These are phyloP conservation scores for Brasilioporus rufonigricans DNA, from an alignment of 768 basidiomycete genomes.

Conservation along the genomic window DNA sequence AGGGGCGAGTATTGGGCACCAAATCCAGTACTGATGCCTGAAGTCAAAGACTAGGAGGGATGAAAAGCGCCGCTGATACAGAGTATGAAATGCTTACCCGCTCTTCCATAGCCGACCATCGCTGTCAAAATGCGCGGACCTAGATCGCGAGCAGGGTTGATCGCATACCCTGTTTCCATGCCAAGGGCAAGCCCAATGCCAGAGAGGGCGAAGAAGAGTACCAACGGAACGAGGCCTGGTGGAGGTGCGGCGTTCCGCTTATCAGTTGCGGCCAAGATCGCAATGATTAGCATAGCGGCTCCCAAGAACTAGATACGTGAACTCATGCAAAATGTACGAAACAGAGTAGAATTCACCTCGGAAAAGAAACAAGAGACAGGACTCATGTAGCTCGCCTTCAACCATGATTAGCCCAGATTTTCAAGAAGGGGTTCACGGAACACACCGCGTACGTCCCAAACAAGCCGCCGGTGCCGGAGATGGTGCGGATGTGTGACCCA, in stretches of 20 bases:
- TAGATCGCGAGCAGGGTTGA: slow-evolving; percentile 73
- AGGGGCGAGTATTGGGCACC: slow-evolving; percentile 61
- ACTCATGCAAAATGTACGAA: background rate
- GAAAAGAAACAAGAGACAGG: slow-evolving; percentile 45
- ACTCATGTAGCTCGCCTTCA: slow-evolving; percentile 42
- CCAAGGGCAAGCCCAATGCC: slow-evolving; percentile 61
- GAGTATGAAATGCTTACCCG: slow-evolving; percentile 36
- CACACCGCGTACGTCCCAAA: slow-evolving; percentile 63
- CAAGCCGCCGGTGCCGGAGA: slow-evolving; percentile 52
- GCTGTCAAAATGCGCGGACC: slow-evolving; percentile 67
- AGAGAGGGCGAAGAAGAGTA: slow-evolving; percentile 53
- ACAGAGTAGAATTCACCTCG: slow-evolving; percentile 30
- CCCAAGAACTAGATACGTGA: slow-evolving; percentile 47
- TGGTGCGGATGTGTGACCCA: slow-evolving; percentile 50
- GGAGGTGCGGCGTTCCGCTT: slow-evolving; percentile 48
- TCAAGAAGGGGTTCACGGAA: background rate
- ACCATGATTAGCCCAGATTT: slow-evolving; percentile 8
- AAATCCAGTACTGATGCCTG: slow-evolving; percentile 68
- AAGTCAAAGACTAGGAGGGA: slow-evolving; percentile 21
- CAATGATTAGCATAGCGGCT: slow-evolving; percentile 52
- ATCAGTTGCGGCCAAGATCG: slow-evolving; percentile 53
- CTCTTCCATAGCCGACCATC: slow-evolving; percentile 67
- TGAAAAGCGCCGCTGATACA: background rate
- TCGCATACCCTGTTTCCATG: slow-evolving; percentile 62
- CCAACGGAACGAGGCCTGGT: slow-evolving; percentile 51